Evolutionary conservation across 2,329 filamentous ascomycete genomes (phyloP).

Genomic region (Thermochaetoides dissita): DNA sequence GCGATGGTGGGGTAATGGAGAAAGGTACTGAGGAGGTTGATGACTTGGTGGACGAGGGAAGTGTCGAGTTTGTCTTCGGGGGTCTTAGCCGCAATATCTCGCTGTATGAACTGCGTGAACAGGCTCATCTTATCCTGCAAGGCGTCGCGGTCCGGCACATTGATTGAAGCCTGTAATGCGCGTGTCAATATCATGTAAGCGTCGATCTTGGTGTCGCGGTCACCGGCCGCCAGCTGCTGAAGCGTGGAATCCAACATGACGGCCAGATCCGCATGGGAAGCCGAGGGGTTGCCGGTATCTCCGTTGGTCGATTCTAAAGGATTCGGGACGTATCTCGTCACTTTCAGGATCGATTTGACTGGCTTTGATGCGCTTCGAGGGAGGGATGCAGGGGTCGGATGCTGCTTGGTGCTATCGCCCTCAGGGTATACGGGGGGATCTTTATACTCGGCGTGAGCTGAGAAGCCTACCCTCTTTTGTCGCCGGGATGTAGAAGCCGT

Average conservation of each 20-base stretch:
- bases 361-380: conserved; percentile 29
- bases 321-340: conserved; percentile 37
- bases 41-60: conserved; percentile 60
- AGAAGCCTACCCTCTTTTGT: conserved; percentile 45
- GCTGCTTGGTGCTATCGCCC: conserved; percentile 25
- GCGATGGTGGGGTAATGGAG: conserved; percentile 61
- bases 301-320: conserved; percentile 29
- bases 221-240: conserved; percentile 63
- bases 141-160: conserved; percentile 60
- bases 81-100: conserved; percentile 57
- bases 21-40: conserved; percentile 65
- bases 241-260: conserved; percentile 77
- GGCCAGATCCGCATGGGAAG: conserved; percentile 42
- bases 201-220: conserved; percentile 62
- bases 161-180: conserved; percentile 67
- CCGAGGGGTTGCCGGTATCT: conserved; percentile 26
- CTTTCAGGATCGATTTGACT: conserved; percentile 65
- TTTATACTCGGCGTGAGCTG: conserved; percentile 40
- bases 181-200: conserved; percentile 71
- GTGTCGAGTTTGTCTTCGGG: conserved; percentile 44
- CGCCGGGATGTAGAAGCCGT: conserved; percentile 31
- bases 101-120: conserved; percentile 68
- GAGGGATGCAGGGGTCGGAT: conserved; percentile 26
- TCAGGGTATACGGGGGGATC: conserved; percentile 34
- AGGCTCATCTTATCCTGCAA: conserved; percentile 63